Conservation (phyloP, 495 filamentous ascomycete species). For the Lasiosphaeriaceae sp. region DNA sequence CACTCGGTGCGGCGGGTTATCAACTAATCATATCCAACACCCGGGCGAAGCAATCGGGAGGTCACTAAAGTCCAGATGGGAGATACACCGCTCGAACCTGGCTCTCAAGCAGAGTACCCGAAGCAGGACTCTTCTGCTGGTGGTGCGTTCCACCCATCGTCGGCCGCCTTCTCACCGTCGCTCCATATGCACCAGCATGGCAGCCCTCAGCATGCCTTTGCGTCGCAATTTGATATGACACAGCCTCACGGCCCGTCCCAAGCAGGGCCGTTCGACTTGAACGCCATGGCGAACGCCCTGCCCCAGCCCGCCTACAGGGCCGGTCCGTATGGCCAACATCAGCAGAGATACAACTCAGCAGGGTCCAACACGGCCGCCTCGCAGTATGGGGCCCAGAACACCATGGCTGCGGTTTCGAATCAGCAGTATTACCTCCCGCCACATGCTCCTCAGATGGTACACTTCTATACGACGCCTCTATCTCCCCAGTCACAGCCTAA, state of each 20-base stretch:
- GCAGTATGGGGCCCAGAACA: slow-evolving; percentile 37
- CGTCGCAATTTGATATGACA: slow-evolving; percentile 36
- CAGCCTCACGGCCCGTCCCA: slow-evolving; percentile 26
- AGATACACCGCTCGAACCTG: slow-evolving; percentile 33
- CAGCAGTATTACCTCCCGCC: slow-evolving; percentile 41
- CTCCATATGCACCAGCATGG: slow-evolving; percentile 24
- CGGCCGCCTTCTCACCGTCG: slow-evolving; percentile 10
- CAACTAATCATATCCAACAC: not conserved
- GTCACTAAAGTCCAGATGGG: slow-evolving; percentile 29
- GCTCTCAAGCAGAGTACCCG: slow-evolving; percentile 31
- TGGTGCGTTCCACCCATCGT: slow-evolving; percentile 13
- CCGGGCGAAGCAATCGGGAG: not conserved
- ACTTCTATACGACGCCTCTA: slow-evolving; percentile 35
- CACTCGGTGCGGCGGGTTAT: too few species aligned
- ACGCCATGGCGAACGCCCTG: slow-evolving; percentile 34
- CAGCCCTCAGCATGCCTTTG: slow-evolving; percentile 31
- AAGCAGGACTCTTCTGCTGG: slow-evolving; percentile 20
- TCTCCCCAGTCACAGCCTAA: slow-evolving; percentile 28
- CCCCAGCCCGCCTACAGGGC: slow-evolving; percentile 35
- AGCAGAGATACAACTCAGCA: slow-evolving; percentile 40
- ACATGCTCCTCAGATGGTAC: slow-evolving; percentile 37
- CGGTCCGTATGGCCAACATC: slow-evolving; percentile 28
- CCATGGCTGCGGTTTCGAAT: slow-evolving; percentile 19
- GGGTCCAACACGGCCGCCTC: slow-evolving; percentile 29
- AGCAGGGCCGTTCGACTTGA: slow-evolving; percentile 39